Conservation (phyloP, 495 filamentous ascomycete genomes). For the Aspergillus indologenus region DNA sequence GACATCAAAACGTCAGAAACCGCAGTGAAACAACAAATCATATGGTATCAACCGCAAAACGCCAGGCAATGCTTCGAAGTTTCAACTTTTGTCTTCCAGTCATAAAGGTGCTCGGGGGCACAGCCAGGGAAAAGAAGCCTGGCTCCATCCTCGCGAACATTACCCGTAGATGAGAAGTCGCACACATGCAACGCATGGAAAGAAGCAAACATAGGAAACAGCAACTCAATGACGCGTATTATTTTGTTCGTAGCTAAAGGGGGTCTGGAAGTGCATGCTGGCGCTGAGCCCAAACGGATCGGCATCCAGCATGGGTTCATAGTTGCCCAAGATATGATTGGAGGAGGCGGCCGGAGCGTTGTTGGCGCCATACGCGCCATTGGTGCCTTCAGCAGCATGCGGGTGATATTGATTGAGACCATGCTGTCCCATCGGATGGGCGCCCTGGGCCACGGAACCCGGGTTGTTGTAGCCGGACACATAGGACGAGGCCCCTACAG, state of each 20-base stretch:
- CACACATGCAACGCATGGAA: not conserved
- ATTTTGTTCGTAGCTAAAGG: slow-evolving; percentile 72
- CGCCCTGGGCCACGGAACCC: slow-evolving; percentile 40
- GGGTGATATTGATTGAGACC: slow-evolving; percentile 36
- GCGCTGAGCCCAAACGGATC: slow-evolving; percentile 89
- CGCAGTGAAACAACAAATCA: slow-evolving; percentile 16
- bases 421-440: slow-evolving; percentile 35
- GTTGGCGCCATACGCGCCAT: slow-evolving; percentile 50
- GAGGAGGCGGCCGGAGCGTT: slow-evolving; percentile 18
- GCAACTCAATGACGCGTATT: slow-evolving; percentile 36
- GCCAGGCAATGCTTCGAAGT: slow-evolving; percentile 24
- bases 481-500: slow-evolving; percentile 65
- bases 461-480: slow-evolving; percentile 53
- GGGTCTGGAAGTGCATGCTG: slow-evolving; percentile 91
- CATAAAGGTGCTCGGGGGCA: slow-evolving; percentile 10
- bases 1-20: slow-evolving; percentile 2
- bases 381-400: slow-evolving; percentile 36
- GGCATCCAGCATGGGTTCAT: slow-evolving; percentile 77
- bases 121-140: slow-evolving; percentile 5
- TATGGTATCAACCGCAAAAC: slow-evolving; percentile 31
- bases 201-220: slow-evolving; percentile 2
- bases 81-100: slow-evolving; percentile 23
- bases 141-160: not conserved
- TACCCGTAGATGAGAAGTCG: not conserved
- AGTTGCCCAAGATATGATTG: slow-evolving; percentile 66